Evolutionary conservation across 352 stramenopile species (phyloP), one percentile per base, ranked within the genome.

Genomic region (Phytopythium kandeliae): DNA sequence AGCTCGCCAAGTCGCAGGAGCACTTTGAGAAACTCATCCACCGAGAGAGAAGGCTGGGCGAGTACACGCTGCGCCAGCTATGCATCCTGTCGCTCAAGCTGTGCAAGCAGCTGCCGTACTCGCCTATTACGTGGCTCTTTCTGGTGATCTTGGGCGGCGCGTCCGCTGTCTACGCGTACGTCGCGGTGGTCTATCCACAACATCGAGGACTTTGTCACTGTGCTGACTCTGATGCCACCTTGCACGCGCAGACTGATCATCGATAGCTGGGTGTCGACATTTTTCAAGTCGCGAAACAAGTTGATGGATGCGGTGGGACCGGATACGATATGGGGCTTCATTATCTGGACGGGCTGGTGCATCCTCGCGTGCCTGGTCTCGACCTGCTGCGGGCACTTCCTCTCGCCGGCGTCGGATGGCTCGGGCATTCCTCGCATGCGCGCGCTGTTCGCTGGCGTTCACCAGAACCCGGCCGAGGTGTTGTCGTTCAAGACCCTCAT

Each of bases 31-130:
- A 70, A 38, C 40, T 89, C 24, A 64, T 78, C 40, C 70, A 74
- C 48, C 69, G 72, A 45, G 66, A 86, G 37, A 60, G 69, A 26
- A 72, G 71, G 26, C 41, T 87, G 24, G 61, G 69, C 7, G 62
- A 63, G 48, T 68, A 75, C 53, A 80, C 68, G 22, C 46, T 81
- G 35, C 74, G 77, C 4, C 65, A 80, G 41, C 56, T 89, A 10
- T 89, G 77, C 31, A 64, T 87, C 19, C 62, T 61, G 4, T 83
- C 71, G 35, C 71, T 89, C 12, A 60, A 63, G 28, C 40, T 91
- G 41, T 91, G 78, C 62, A 86, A 85, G 51, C 80, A 86, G 48
- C 43, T 93, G n/a, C 80, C 83, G 21, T 84, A 90, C 43, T 93
- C 83, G 28, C 83, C 78, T 1, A 78, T 89, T 25, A 93, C 76